These are phyloP conservation scores for Talaromyces sp. DNA, from an alignment of 2,329 filamentous ascomycete genomes.

Conservation along the genomic window DNA sequence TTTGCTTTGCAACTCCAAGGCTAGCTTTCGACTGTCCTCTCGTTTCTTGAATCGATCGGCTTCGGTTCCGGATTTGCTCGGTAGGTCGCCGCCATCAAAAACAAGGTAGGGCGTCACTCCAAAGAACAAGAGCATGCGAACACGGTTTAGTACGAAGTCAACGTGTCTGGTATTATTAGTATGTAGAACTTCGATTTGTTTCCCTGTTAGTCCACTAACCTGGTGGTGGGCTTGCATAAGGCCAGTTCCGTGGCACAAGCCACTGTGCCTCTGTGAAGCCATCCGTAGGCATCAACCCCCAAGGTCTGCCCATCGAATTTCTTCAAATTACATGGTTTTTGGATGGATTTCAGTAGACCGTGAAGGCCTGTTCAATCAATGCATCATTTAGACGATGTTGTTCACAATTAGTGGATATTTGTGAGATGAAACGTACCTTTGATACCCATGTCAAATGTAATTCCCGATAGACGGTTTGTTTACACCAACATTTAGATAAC, in stretches of 20 bases:
- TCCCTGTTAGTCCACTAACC: conserved; percentile 53
- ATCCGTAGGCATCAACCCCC: conserved; percentile 96
- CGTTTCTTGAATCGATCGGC: conserved; percentile 69
- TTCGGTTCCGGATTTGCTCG: conserved; percentile 89
- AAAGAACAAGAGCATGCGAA: conserved; percentile 91
- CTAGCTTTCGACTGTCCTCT: conserved; percentile 70
- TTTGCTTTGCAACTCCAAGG: conserved; percentile 74
- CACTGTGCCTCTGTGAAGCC: conserved; percentile 91
- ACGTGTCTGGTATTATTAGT: conserved; percentile 63
- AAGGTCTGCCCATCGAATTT: conserved; percentile 84
- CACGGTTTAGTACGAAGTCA: conserved; percentile 82
- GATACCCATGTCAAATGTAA: conserved; percentile 43
- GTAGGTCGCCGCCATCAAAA: conserved; percentile 92
- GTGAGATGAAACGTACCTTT: conserved; percentile 34
- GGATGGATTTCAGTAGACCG: conserved; percentile 91
- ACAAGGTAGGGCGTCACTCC: conserved; percentile 92
- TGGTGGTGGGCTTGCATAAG: conserved; percentile 79
- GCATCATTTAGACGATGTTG: neutral
- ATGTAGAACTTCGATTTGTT: no score
- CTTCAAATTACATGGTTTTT: conserved; percentile 80
- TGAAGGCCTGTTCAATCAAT: conserved; percentile 65
- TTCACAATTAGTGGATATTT: neutral
- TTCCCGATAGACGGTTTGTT: conserved; percentile 27
- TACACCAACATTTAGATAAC: conserved; percentile 23
- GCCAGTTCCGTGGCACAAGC: conserved; percentile 89